Conservation (phyloP, 768 basidiomycete species). For the Galerina marginata region DNA sequence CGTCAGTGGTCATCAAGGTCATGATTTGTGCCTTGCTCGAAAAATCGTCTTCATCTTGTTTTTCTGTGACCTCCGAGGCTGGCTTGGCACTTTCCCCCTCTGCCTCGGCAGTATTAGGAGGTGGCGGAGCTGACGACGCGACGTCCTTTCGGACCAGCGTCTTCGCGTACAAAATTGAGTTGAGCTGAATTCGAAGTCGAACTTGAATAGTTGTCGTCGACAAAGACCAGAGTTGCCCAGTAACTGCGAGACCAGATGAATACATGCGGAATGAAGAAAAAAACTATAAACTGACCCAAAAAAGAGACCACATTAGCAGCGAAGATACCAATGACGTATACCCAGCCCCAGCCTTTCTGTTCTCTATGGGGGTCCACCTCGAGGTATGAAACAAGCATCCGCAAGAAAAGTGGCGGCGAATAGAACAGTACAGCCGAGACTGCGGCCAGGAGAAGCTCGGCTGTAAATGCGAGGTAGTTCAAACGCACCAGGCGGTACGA, state of each 20-base stretch:
- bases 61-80: constrained; percentile 31
- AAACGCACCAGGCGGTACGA: constrained; percentile 20
- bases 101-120: constrained; percentile 40
- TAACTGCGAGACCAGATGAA: constrained; percentile 9
- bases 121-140: constrained; percentile 11
- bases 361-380: constrained; percentile 61
- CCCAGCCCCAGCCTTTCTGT: constrained; percentile 67
- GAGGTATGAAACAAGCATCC: constrained; percentile 60
- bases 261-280: not conserved
- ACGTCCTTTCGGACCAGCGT: constrained; percentile 27
- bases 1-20: constrained; percentile 25
- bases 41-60: constrained; percentile 49
- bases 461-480: constrained; percentile 15
- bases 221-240: constrained; percentile 24
- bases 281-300: constrained; percentile 14
- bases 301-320: constrained; percentile 21
- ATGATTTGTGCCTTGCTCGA: constrained; percentile 24
- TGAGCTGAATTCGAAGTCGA: constrained; percentile 24
- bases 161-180: constrained; percentile 27
- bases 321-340: constrained; percentile 40
- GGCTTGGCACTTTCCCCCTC: constrained; percentile 17
- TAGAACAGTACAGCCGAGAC: constrained; percentile 24
- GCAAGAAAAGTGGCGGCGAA: constrained; percentile 50
- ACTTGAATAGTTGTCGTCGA: constrained; percentile 21
- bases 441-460: constrained; percentile 20